A percentile compares a stretch with the other conserved stretches of the same genome.
phyloP scores from a whole-genome alignment of 192 early-diverging fungal genomes.

The Coemansia sp. region DNA sequence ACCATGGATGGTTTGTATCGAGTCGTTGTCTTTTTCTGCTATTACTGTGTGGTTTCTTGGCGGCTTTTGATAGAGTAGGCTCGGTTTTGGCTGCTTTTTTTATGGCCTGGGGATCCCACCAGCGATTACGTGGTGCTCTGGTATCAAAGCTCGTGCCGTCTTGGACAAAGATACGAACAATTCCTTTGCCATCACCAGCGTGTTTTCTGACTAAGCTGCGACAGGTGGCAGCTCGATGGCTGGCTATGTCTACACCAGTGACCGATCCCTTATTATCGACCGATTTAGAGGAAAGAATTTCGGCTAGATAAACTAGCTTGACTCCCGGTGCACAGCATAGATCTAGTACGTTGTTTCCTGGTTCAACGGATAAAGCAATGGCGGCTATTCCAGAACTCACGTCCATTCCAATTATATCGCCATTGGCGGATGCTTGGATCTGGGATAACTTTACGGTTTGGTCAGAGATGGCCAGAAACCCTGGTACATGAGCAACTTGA shows the following conservation, averaged over 20 bases:
- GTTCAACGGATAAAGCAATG: constrained; percentile 64
- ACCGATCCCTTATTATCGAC: constrained; percentile 60
- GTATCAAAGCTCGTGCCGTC: constrained; percentile 82
- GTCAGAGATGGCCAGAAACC: constrained; percentile 56
- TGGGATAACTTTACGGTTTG: constrained; percentile 51
- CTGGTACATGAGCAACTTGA: constrained; percentile 52
- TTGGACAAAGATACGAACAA: constrained; percentile 65
- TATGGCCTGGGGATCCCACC: constrained; percentile 28
- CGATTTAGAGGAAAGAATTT: constrained; percentile 55
- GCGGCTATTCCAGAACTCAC: constrained; percentile 84
- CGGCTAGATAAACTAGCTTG: constrained; percentile 80
- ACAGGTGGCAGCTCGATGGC: constrained; percentile 70
- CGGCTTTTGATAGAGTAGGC: no score
- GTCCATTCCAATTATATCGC: constrained; percentile 71
- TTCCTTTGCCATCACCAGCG: constrained; percentile 30
- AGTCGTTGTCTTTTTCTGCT: no score
- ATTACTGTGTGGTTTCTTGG: no score
- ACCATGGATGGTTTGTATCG: constrained; percentile 66
- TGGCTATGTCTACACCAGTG: constrained; percentile 87
- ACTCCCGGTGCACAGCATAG: constrained; percentile 85
- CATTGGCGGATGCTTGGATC: constrained; percentile 38
- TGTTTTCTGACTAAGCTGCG: constrained; percentile 72
- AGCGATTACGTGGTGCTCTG: constrained; percentile 56
- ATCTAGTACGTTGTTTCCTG: constrained; percentile 85
- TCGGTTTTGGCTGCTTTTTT: neutral